Evolutionary conservation across 805 yeast species (phyloP).

Genomic region (Ogataea sp.): DNA sequence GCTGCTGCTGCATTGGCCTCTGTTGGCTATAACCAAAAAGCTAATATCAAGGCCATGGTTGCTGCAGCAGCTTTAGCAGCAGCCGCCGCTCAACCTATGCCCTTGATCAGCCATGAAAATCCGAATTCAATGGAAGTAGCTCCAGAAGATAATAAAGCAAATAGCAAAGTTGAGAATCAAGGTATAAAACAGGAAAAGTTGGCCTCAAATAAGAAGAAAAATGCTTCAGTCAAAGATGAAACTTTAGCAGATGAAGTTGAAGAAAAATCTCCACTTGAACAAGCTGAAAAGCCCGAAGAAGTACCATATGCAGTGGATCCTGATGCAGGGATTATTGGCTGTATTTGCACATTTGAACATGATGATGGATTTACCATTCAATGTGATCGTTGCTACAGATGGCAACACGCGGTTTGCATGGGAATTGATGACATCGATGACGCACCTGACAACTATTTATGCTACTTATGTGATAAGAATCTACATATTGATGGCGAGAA

Average conservation of each 20-base stretch:
- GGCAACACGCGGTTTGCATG: constrained; percentile 96
- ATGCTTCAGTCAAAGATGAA: constrained; percentile 5
- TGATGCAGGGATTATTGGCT: constrained; percentile 80
- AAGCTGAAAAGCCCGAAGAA: neutral
- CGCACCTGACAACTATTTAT: constrained; percentile 76
- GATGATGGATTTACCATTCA: constrained; percentile 94
- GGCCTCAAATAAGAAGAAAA: constrained; percentile 11
- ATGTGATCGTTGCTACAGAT: constrained; percentile 84
- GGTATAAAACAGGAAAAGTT: no score
- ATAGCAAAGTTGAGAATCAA: no score
- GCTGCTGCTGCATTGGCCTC: constrained; percentile 29
- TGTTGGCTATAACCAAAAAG: constrained; percentile 16
- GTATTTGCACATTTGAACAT: constrained; percentile 79
- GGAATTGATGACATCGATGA: constrained; percentile 61
- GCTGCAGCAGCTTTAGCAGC: constrained; percentile 84
- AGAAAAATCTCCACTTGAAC: neutral
- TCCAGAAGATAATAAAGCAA: no score
- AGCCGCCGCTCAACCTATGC: constrained; percentile 72
- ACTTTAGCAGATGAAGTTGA: neutral
- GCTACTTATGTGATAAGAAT: constrained; percentile 61
- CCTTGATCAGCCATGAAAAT: constrained; percentile 23
- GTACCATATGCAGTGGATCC: constrained; percentile 60
- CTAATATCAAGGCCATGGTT: constrained; percentile 45
- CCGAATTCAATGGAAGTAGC: neutral
- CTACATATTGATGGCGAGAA: constrained; percentile 33